Conservation (phyloP, 176 grass and related monocot species). For the Musa schizocarpa region DNA sequence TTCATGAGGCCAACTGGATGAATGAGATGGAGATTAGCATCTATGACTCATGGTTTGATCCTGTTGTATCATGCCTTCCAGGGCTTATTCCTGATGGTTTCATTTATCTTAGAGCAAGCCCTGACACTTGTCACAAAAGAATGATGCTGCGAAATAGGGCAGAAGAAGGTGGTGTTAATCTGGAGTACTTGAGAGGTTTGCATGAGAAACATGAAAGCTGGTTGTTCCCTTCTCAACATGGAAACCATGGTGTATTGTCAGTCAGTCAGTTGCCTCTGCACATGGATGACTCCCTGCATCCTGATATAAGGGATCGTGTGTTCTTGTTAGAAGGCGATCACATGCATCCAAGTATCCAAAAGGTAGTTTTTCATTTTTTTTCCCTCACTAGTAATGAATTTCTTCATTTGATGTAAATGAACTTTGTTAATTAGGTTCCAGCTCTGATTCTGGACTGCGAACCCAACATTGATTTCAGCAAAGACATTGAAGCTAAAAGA, state of each 20-base stretch:
- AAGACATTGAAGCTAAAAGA: slow-evolving; percentile 71
- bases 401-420: slow-evolving; percentile 9
- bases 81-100: slow-evolving; percentile 93
- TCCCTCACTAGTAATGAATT: background rate
- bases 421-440: slow-evolving; percentile 53
- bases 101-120: slow-evolving; percentile 90
- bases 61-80: slow-evolving; percentile 78
- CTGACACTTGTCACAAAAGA: slow-evolving; percentile 85
- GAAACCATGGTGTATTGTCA: slow-evolving; percentile 48
- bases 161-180: slow-evolving; percentile 79
- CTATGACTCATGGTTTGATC: slow-evolving; percentile 98
- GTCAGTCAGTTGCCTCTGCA: slow-evolving; percentile 55
- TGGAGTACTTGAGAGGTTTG: slow-evolving; percentile 82
- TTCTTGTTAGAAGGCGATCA: slow-evolving; percentile 89
- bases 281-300: slow-evolving; percentile 51
- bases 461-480: slow-evolving; percentile 92
- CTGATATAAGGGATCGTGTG: slow-evolving; percentile 67
- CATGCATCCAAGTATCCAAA: slow-evolving; percentile 86
- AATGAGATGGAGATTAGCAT: slow-evolving; percentile 99
- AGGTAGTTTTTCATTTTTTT: slow-evolving; percentile 32
- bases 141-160: slow-evolving; percentile 78
- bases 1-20: slow-evolving; percentile 99
- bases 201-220: slow-evolving; percentile 98
- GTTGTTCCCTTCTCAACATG: slow-evolving; percentile 59
- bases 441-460: slow-evolving; percentile 93